Base-by-base conservation (phyloP, 75 land plant species). In the Chamaecyparis obtusa region DNA sequence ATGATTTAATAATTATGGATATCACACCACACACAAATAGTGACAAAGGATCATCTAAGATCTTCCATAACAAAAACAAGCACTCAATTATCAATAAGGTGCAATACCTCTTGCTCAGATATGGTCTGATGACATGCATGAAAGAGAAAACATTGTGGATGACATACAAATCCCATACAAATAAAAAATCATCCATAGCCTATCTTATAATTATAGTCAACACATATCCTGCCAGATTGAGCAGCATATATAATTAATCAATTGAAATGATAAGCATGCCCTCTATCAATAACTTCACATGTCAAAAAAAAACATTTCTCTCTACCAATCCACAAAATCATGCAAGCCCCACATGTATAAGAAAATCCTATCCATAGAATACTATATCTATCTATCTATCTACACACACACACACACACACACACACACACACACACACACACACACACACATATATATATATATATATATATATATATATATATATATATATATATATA, bases 101-200 rank as follows among this genome's bases (percentile, higher is more conserved):
- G 51, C 30, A 80, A 86, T 90, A 97, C 99, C 98, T 97, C 98
- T 54, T 89, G 88, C 79, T 96, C 99, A 83, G 94, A 88, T 46
- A 97, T 97, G 14, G 94, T 94, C 13, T 89, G 80, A 78, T 90
- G 82, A 92, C 99, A 97, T 37, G 92, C 86, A 86, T 77, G 87
- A 84, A 98, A 97, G 27, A 92, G 56, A 78, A 97, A 96, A 83
- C 99, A 97, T 44, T 89, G 88, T 74, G 99, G 98, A 84, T 97
- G 99, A 92, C 94, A 97, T 64, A 88, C 91, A n/a, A 89, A 84
- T 83, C 98, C 99, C 96, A 97, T 90, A 87, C 98, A 96, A 87
- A 95, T 97, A 56, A 97, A 89, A 86, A 93, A 97, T 46, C 96
- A 95, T 43, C 99, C 99, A 89, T 87, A 92, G 3, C 96, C 95